A percentile compares a stretch with the other conserved stretches of the same genome.
These are phyloP conservation scores for Hysterangium stoloniferum DNA, from an alignment of 768 basidiomycete species.

Conservation along the genomic window DNA sequence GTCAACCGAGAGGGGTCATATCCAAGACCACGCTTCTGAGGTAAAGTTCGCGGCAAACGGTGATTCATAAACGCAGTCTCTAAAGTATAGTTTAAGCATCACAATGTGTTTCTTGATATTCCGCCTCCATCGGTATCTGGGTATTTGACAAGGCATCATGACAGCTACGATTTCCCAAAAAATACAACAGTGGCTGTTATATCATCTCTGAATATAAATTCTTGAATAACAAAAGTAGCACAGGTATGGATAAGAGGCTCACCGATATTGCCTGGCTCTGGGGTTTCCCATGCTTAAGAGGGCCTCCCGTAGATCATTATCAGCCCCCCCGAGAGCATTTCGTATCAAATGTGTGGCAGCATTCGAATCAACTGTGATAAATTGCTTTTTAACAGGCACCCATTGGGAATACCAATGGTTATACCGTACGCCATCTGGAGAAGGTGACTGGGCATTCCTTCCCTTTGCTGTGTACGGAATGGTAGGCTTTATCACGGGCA, in stretches of 20 bases:
- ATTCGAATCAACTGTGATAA: constrained; percentile 36
- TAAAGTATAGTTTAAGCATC: too few species aligned
- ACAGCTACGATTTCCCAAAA: constrained; percentile 12
- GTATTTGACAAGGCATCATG: too few species aligned
- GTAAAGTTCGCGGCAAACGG: too few species aligned
- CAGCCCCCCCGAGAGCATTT: constrained; percentile 48
- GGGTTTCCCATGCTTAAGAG: constrained; percentile 33
- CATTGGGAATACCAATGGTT: constrained; percentile 26
- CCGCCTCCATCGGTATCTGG: too few species aligned
- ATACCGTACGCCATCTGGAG: too few species aligned
- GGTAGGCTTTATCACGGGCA: too few species aligned
- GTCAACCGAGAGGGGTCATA: too few species aligned
- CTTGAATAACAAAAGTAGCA: not conserved
- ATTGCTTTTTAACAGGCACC: constrained; percentile 31
- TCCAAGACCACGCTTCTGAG: too few species aligned
- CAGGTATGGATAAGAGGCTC: constrained; percentile 12
- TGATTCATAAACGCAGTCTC: too few species aligned
- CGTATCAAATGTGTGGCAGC: constrained; percentile 42
- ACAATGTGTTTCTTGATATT: too few species aligned
- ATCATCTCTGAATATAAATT: constrained; percentile 27
- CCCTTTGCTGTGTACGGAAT: too few species aligned
- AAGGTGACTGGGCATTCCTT: too few species aligned
- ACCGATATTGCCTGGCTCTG: constrained; percentile 33
- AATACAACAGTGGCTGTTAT: constrained; percentile 23
- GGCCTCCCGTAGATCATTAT: constrained; percentile 33